Evolutionary conservation across 345 rosid species (phyloP).

Genomic region (Xanthoceras sorbifolium): DNA sequence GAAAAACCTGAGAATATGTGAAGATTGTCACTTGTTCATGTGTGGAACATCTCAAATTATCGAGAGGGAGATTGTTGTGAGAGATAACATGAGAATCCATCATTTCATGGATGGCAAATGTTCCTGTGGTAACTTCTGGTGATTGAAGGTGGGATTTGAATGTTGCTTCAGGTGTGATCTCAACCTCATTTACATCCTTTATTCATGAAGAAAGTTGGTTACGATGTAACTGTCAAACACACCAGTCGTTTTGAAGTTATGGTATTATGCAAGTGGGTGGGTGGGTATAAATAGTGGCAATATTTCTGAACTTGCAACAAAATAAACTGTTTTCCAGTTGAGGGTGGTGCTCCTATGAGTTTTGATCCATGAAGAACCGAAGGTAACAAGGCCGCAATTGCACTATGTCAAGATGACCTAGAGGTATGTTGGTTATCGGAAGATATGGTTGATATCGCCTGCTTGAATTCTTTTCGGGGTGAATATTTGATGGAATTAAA

Average conservation of each 20-base stretch:
- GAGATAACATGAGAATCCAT: conserved; percentile 78
- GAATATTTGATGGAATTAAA: background rate
- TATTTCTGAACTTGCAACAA: background rate
- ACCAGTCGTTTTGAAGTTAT: background rate
- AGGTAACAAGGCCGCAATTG: too few species aligned
- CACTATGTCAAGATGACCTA: background rate
- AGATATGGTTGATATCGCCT: background rate
- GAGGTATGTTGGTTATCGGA: background rate
- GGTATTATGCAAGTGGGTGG: background rate
- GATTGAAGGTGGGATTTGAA: conserved; percentile 24
- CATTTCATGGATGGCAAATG: conserved; percentile 69
- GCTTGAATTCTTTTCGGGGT: background rate
- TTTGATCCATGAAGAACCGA: too few species aligned
- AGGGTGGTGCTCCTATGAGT: background rate
- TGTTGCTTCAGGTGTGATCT: background rate
- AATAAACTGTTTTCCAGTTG: background rate
- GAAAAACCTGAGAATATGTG: conserved; percentile 77
- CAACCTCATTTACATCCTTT: background rate
- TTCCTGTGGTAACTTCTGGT: conserved; percentile 82
- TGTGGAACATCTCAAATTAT: conserved; percentile 54
- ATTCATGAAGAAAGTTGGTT: background rate
- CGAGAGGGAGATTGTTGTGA: conserved; percentile 58
- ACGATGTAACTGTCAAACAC: background rate
- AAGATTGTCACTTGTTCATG: conserved; percentile 73
- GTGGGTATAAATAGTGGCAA: background rate